Base-by-base conservation (phyloP, 2,329 filamentous ascomycete species). In the Thielaviopsis euricoi region DNA sequence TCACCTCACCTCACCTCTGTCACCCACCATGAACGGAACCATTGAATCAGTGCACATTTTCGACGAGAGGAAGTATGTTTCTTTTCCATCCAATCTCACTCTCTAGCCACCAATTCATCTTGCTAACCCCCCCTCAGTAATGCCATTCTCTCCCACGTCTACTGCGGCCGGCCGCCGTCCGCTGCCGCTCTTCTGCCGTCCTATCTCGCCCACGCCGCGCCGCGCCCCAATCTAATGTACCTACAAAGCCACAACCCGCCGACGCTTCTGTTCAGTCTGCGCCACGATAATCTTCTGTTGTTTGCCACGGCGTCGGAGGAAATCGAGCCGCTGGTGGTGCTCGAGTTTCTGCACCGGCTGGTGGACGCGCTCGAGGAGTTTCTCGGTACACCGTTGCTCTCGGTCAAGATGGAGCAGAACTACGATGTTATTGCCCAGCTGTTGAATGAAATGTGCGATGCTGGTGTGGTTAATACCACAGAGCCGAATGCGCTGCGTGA, bases 31-130 rank as follows among this genome's bases (percentile, higher is more conserved):
- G 86, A 87, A 80, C 74, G 83, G 88, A 74, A 82, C 87, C 68
- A 87, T 98, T 68, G 91, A 97, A 76, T 93, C 91, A 69, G 78
- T 98, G 67, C 91, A 97, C 76, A 89, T 98, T 69, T 96, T 87
- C 71, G 90, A 97, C 80, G 90, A 96, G 76, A 83, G 90, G 73
- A 89, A 90, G 90, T 95, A 74, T 67, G 79, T 66, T 55, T 19
- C 29, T 19, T 55, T 48, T 26, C 43, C 7, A 58, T 52, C 19
- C 17, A 40, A 40, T 49, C 40, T 51, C 19, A 5, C 37, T 40
- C 13, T n/a, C 26, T 13, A 1, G 21, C 21, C 52, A 5, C 23
- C 4, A 25, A 13, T 33, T 21, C 29, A 15, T 4, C 12, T 19
- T 22, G n/a, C 37, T 43, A 43, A 43, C 37, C 37, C 37, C 33